Evolutionary conservation across 2,329 filamentous ascomycete species (phyloP), one percentile per base, ranked within the genome.

Genomic region (Aspergillus fructus): DNA sequence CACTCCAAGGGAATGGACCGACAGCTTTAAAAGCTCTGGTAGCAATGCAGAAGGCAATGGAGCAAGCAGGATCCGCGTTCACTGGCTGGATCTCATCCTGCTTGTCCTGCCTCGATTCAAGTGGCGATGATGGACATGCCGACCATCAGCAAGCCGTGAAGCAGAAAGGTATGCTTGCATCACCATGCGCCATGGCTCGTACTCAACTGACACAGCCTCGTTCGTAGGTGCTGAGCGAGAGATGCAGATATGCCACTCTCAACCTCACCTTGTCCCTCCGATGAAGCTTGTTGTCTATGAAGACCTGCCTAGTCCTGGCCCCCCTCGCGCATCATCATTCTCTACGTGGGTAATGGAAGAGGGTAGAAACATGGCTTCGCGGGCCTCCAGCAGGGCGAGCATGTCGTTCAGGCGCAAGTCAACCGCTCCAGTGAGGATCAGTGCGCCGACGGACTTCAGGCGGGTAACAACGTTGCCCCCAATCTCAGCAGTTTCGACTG

Each of bases 201-300:
- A 43, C 13, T 37, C 13, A n/a, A 56, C 48, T 60, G 42, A 65
- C 42, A 37, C 30, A 34, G 42, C 27, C 53, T 49, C 49, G 51
- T 27, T 53, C n/a, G 8, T 51, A 78, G 76, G 70, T 42, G 62
- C 74, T 41, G 69, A 78, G 56, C 71, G 75, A 63, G 73, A 77
- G 57, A 77, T 78, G 75, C 66, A 71, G 64, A 67, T 79, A 66
- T 77, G 73, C 65, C 71, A 76, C 56, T 71, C 74, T 53, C 78
- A 80, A 63, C 79, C 79, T 59, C 73, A 75, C 63, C 73, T 78
- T 42, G 72, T 79, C 46, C 72, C 76, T 24, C 77, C 78, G 6
- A 79, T 79, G 76, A 77, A 75, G 63, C 66, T 78, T 60, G 69
- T 68, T 41, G 68, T 77, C 52, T 75, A 76, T 59, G 72, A 78